A percentile compares a stretch with the other conserved stretches of the same genome.
phyloP scores from a whole-genome alignment of 176 grass and related monocot genomes.

The Avena insularis region DNA sequence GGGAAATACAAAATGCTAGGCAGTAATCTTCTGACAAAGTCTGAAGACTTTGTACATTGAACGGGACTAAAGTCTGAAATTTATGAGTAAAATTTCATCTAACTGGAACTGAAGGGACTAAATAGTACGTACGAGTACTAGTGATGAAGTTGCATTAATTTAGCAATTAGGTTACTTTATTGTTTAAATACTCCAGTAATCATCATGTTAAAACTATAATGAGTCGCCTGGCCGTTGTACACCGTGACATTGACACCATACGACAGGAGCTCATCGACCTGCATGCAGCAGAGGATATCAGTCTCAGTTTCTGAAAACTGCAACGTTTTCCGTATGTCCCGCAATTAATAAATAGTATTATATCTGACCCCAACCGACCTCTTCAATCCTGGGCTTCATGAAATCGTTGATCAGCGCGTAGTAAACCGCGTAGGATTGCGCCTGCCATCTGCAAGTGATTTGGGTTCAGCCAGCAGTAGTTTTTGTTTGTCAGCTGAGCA shows the following conservation, averaged over 20 bases:
- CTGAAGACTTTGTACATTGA: not conserved
- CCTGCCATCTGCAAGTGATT: slow-evolving; percentile 26
- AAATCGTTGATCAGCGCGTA: slow-evolving; percentile 65
- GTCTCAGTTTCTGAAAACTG: not conserved
- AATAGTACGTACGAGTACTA: not conserved
- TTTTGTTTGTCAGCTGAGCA: not conserved
- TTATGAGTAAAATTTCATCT: not conserved
- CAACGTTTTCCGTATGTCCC: not conserved
- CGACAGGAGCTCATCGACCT: slow-evolving; percentile 69
- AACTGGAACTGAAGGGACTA: not conserved
- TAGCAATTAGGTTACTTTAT: too few relatives aligned
- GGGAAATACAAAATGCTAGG: not conserved
- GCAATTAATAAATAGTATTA: not conserved
- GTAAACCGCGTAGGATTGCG: slow-evolving; percentile 48
- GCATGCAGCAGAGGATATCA: not conserved
- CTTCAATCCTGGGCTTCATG: slow-evolving; percentile 86
- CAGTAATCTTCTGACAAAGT: not conserved
- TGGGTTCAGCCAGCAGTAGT: not conserved
- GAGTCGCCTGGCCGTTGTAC: slow-evolving; percentile 66
- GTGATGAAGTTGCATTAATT: not conserved
- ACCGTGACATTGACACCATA: slow-evolving; percentile 72
- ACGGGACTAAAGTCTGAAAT: too few relatives aligned
- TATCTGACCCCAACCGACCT: slow-evolving; percentile 36
- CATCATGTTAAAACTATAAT: not conserved
- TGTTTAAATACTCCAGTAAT: too few relatives aligned